These are phyloP conservation scores for Puccinia coronata DNA, from an alignment of 1,284 basidiomycete species.

Conservation along the genomic window DNA sequence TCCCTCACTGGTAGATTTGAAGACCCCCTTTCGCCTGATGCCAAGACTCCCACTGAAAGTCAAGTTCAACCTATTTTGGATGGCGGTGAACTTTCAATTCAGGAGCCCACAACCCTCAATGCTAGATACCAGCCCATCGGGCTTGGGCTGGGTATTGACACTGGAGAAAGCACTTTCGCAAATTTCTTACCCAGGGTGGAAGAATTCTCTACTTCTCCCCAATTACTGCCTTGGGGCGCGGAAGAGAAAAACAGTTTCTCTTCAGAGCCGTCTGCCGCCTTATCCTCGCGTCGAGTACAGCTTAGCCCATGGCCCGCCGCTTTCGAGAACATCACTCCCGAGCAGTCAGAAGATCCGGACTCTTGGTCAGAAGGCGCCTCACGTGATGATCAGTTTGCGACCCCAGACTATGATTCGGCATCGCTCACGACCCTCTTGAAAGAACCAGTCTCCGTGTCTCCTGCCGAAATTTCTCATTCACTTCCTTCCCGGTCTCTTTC, in stretches of 20 bases:
- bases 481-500: not conserved
- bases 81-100: not conserved
- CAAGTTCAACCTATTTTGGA: not conserved
- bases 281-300: constrained; percentile 18
- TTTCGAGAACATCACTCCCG: constrained; percentile 13
- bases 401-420: not conserved
- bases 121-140: constrained; percentile 26
- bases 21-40: constrained; percentile 35
- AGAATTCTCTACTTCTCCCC: not conserved
- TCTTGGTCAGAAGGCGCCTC: not conserved
- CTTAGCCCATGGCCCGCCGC: constrained; percentile 8
- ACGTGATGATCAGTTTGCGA: not conserved
- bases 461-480: not conserved
- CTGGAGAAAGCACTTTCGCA: constrained; percentile 37
- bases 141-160: constrained; percentile 43
- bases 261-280: not conserved
- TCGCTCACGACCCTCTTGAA: not conserved
- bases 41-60: not conserved
- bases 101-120: not conserved
- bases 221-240: not conserved
- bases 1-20: constrained; percentile 30
- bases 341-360: not conserved
- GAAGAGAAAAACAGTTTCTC: not conserved
- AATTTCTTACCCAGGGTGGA: not conserved
- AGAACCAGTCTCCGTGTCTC: not conserved